A percentile compares a stretch with the other conserved stretches of the same genome.
phyloP scores from a whole-genome alignment of 352 stramenopile genomes.

The Pythium oligandrum region DNA sequence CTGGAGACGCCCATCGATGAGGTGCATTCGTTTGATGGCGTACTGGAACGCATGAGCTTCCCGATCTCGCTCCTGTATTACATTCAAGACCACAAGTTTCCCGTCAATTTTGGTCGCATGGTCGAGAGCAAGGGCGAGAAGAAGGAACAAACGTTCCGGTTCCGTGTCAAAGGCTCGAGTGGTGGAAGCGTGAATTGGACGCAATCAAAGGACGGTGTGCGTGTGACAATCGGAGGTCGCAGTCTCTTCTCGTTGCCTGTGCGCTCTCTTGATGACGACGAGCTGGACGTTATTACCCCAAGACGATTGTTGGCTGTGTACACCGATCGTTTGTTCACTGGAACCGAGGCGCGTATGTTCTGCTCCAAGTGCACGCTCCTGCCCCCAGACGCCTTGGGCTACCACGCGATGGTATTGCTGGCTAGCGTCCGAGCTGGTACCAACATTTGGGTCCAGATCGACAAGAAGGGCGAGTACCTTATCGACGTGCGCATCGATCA shows the following conservation, averaged over 20 bases:
- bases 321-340: constrained; percentile 61
- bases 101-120: constrained; percentile 54
- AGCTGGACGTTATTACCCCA: constrained; percentile 15
- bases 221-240: constrained; percentile 51
- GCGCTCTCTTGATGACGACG: constrained; percentile 10
- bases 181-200: constrained; percentile 42
- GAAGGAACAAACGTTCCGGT: constrained; percentile 34
- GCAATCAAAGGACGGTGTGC: constrained; percentile 56
- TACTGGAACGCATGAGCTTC: constrained; percentile 53
- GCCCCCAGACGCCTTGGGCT: constrained; percentile 44
- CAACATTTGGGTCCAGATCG: constrained; percentile 70
- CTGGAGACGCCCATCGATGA: constrained; percentile 3
- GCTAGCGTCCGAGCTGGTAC: constrained; percentile 13
- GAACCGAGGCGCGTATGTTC: constrained; percentile 75
- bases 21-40: constrained; percentile 1
- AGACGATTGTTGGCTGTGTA: constrained; percentile 55
- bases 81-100: constrained; percentile 66
- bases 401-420: constrained; percentile 49
- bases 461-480: constrained; percentile 40
- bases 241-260: constrained; percentile 67
- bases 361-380: constrained; percentile 77
- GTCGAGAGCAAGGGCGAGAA: constrained; percentile 15
- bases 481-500: constrained; percentile 59
- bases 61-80: constrained; percentile 74
- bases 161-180: constrained; percentile 42